Percentiles rank a stretch among this genome's conserved stretches.
Conservation (phyloP, 805 yeast genomes). For the Martiniozyma abietophila region DNA sequence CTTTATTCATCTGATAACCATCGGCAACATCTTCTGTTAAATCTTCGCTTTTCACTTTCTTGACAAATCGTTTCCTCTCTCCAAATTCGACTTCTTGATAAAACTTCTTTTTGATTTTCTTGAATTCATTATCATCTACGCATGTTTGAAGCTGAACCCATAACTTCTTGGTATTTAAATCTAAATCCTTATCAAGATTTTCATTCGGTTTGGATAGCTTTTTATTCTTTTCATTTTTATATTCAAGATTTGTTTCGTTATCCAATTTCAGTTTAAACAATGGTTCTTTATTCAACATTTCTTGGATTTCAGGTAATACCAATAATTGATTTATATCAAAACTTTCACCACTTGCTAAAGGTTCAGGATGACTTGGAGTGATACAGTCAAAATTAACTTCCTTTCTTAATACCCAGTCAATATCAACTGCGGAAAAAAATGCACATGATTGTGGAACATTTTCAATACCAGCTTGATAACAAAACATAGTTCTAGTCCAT, state of each 20-base stretch:
- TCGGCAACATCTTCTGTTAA: conserved; percentile 14
- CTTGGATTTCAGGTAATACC: conserved; percentile 27
- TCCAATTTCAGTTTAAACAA: background rate
- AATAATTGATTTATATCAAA: conserved; percentile 50
- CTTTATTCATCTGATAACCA: conserved; percentile 12
- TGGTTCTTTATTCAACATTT: conserved; percentile 15
- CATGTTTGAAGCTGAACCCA: conserved; percentile 26
- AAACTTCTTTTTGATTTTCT: conserved; percentile 16
- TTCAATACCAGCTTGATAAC: conserved; percentile 81
- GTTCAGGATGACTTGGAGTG: conserved; percentile 72
- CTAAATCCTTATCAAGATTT: conserved; percentile 20
- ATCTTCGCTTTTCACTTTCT: conserved; percentile 10
- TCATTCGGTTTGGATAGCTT: conserved; percentile 18
- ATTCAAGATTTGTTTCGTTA: background rate
- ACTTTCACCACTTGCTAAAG: conserved; percentile 76
- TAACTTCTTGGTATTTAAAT: conserved; percentile 15
- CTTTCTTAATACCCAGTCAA: conserved; percentile 80
- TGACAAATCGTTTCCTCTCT: conserved; percentile 14
- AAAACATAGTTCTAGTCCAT: conserved; percentile 95
- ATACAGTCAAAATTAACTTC: conserved; percentile 89
- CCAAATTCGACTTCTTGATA: conserved; percentile 12
- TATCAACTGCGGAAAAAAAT: conserved; percentile 87
- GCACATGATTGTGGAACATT: conserved; percentile 95
- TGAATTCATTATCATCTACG: conserved; percentile 22
- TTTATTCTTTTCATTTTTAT: background rate